Conservation (phyloP, 2,329 filamentous ascomycete genomes). For the Fusarium lyarnte region DNA sequence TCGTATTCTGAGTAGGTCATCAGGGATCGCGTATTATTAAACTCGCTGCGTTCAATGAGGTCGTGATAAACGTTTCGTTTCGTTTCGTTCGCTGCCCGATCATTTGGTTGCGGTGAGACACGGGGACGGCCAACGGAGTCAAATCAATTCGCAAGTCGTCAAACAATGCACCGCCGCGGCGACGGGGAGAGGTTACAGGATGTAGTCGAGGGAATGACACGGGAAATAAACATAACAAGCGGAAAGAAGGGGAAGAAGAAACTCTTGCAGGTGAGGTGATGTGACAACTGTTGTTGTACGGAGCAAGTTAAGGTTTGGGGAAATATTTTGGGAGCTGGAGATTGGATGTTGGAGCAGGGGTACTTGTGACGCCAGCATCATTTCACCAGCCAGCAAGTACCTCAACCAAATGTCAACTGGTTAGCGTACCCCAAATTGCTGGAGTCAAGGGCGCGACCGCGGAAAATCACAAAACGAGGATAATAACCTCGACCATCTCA, state of each 20-base stretch:
- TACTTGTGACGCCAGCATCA: slow-evolving; percentile 24
- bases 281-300: slow-evolving; percentile 33
- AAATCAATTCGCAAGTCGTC: slow-evolving; percentile 8
- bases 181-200: neutral
- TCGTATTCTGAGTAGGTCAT: neutral
- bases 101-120: slow-evolving; percentile 29
- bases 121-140: neutral
- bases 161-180: neutral
- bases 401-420: neutral
- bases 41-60: neutral
- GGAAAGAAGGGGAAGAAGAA: slow-evolving; percentile 9
- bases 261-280: slow-evolving; percentile 21
- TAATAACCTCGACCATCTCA: neutral
- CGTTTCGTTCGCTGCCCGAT: slow-evolving; percentile 16
- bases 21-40: neutral
- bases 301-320: slow-evolving; percentile 38
- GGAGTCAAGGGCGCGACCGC: neutral
- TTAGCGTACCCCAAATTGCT: neutral
- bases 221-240: slow-evolving; percentile 12
- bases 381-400: slow-evolving; percentile 17
- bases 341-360: slow-evolving; percentile 22
- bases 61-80: slow-evolving; percentile 27
- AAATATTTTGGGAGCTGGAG: slow-evolving; percentile 38
- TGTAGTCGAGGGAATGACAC: slow-evolving; percentile 4
- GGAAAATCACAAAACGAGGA: neutral